Conservation (phyloP, 2,329 filamentous ascomycete species). For the Didymella lethalis region DNA sequence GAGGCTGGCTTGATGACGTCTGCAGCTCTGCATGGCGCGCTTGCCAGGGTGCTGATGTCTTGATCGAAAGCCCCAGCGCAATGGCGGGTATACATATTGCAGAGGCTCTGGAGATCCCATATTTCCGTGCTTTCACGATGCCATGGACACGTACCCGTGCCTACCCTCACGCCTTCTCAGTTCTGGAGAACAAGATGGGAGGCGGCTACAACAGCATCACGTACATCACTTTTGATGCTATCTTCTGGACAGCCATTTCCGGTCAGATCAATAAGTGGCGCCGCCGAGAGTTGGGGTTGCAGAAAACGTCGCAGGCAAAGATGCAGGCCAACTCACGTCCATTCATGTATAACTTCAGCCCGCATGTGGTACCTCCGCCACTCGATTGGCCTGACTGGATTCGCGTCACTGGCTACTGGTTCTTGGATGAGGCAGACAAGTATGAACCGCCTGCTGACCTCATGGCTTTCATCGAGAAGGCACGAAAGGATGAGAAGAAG, state of each 20-base stretch:
- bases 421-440: conserved; percentile 75
- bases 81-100: conserved; percentile 99
- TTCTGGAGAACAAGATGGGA: conserved; percentile 91
- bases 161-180: conserved; percentile 95
- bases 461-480: conserved; percentile 80
- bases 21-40: conserved; percentile 81
- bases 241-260: conserved; percentile 95
- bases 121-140: conserved; percentile 98
- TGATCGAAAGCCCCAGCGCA: conserved; percentile 94
- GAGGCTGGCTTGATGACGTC: conserved; percentile 93
- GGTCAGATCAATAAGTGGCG: conserved; percentile 94
- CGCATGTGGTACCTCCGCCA: conserved; percentile 90
- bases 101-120: conserved; percentile 89
- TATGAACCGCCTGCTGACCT: conserved; percentile 82
- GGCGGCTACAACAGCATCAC: conserved; percentile 95
- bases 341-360: conserved; percentile 97
- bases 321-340: conserved; percentile 98
- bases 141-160: conserved; percentile 96
- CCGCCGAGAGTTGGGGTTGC: conserved; percentile 78
- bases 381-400: conserved; percentile 98
- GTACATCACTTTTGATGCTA: conserved; percentile 94
- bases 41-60: conserved; percentile 84
- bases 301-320: conserved; percentile 83
- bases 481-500: conserved; percentile 83
- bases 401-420: conserved; percentile 97